phyloP scores from a whole-genome alignment of 331 rosid genomes.

The Acacia concinna region DNA sequence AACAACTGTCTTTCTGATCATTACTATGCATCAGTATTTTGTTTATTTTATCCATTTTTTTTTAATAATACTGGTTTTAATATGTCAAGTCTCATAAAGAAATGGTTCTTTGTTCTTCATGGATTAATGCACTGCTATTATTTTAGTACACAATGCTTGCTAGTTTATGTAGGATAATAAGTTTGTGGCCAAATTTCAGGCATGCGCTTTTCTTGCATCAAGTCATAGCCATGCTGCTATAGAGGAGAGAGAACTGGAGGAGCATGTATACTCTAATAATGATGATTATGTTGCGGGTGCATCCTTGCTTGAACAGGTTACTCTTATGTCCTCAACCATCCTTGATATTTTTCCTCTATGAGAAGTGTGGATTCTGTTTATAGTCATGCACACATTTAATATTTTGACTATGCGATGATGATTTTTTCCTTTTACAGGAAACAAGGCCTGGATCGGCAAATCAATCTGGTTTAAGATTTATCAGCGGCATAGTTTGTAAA shows the following conservation, averaged over 20 bases:
- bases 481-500: slow-evolving; percentile 79
- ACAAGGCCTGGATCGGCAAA: slow-evolving; percentile 55
- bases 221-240: slow-evolving; percentile 50
- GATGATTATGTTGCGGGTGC: slow-evolving; percentile 59
- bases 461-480: slow-evolving; percentile 82
- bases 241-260: slow-evolving; percentile 76
- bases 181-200: slow-evolving; percentile 52
- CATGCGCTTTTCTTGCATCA: slow-evolving; percentile 68
- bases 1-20: neutral
- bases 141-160: slow-evolving; percentile 16
- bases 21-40: neutral
- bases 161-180: slow-evolving; percentile 14
- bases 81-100: slow-evolving; percentile 2
- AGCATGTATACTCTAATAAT: slow-evolving; percentile 64
- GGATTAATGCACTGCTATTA: neutral
- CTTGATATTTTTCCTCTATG: neutral
- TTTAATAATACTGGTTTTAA: slow-evolving; percentile 21
- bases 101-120: neutral
- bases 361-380: neutral
- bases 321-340: slow-evolving; percentile 4
- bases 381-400: slow-evolving; percentile 7
- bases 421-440: slow-evolving; percentile 49
- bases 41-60: neutral
- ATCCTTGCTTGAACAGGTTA: slow-evolving; percentile 78
- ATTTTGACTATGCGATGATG: slow-evolving; percentile 1